A percentile compares a stretch with the other conserved stretches of the same genome.
phyloP scores from a whole-genome alignment of 805 yeast species.

The Candida hungchunana region DNA sequence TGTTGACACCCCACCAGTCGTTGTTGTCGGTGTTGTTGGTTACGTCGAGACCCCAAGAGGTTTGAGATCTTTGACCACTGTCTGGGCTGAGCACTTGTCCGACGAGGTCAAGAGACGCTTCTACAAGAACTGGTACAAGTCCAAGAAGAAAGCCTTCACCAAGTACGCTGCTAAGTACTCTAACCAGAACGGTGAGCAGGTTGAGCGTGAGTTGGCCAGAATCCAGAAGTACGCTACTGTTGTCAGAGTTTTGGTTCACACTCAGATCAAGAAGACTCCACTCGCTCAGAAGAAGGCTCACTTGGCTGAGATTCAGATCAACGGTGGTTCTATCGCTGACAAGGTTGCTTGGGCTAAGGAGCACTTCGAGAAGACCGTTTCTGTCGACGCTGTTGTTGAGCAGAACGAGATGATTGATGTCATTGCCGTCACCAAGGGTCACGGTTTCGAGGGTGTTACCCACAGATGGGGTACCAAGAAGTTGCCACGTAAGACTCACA shows the following conservation, averaged over 20 bases:
- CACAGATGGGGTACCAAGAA: conserved; percentile 99
- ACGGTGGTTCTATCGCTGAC: conserved; percentile 98
- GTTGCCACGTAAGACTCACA: conserved; percentile 99
- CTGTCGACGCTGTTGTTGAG: conserved; percentile 94
- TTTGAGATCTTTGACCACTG: conserved; percentile 98
- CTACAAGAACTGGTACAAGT: conserved; percentile 99
- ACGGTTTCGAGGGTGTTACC: conserved; percentile 99
- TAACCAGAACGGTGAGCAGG: conserved; percentile 76
- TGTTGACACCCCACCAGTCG: conserved; percentile 98
- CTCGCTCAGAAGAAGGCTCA: conserved; percentile 99
- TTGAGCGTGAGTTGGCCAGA: conserved; percentile 97
- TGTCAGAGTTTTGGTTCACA: conserved; percentile 99
- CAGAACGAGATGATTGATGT: conserved; percentile 98
- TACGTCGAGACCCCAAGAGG: conserved; percentile 99
- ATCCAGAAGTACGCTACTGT: conserved; percentile 97
- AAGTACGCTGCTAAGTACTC: conserved; percentile 99
- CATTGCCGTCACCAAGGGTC: conserved; percentile 99
- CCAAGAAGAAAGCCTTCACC: conserved; percentile 99
- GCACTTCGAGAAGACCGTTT: conserved; percentile 98
- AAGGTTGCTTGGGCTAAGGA: conserved; percentile 98
- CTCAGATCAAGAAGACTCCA: conserved; percentile 99
- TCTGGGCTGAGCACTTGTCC: conserved; percentile 99
- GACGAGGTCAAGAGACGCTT: conserved; percentile 99
- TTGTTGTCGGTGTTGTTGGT: conserved; percentile 99
- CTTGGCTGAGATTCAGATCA: conserved; percentile 98